Evolutionary conservation across 2,329 filamentous ascomycete species (phyloP), one percentile per base, ranked within the genome.

Genomic region (Microdochium bolleyi): DNA sequence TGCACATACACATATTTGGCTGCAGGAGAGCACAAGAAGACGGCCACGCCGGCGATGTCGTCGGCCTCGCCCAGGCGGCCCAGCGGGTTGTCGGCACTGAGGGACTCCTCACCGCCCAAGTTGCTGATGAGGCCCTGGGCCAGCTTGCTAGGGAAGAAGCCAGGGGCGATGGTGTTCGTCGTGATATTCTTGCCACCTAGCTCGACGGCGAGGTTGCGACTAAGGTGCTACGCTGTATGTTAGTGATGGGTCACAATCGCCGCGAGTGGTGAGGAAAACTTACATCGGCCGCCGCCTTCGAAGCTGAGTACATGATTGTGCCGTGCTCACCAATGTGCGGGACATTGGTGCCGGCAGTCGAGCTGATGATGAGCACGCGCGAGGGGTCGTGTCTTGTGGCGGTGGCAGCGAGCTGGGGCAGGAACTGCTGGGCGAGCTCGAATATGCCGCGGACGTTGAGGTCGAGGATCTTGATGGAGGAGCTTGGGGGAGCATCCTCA

Each of bases 361-460:
- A 86, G 50, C 79, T 83, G 22, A 86, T 85, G 44, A 86, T 77
- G 41, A 89, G 76, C 27, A 89, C 78, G 24, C 84, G 74, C 1
- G 80, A 79, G 2, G 85, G 84, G 48, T 80, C 73, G 22, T 75
- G 67, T 22, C 68, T 58, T 0, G 75, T 77, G 1, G 55, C 61
- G n/a, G 59, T 60, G 13, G 48, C 11, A 76, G 77, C 66, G 82
- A 85, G 60, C 70, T 82, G 54, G 1, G 60, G 59, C 4, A 63
- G 48, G 11, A 56, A 50, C 3, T 34, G 49, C 62, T 87, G 83
- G 24, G 84, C 79, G 8, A 82, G 79, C 58, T 84, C 81, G 62
- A 89, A 88, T 3, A 89, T 80, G 38, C 81, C 84, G 70, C 86
- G 83, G 46, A 88, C 85, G 57, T 88, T 89, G 62, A 84, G 61